Percentiles rank a stretch among this genome's conserved stretches.
Conservation (phyloP, 2,329 filamentous ascomycete genomes). For the Trichoderma sp. region DNA sequence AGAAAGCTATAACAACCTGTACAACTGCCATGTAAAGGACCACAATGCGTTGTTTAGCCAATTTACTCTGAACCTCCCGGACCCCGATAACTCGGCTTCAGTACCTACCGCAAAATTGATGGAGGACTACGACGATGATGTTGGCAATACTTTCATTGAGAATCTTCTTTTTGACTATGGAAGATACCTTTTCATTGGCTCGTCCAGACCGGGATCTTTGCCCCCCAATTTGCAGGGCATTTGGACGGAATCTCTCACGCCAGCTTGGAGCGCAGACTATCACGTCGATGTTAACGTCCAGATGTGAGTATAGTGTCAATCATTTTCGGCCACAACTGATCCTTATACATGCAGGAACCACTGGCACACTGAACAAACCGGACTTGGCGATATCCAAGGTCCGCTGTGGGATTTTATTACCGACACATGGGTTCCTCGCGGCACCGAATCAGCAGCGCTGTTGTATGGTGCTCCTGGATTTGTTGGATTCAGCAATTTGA, state of each 20-base stretch:
- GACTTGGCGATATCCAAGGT: slow-evolving; percentile 49
- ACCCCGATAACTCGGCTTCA: slow-evolving; percentile 45
- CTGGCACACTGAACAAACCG: slow-evolving; percentile 59
- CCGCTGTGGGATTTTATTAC: slow-evolving; percentile 58
- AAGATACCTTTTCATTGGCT: slow-evolving; percentile 59
- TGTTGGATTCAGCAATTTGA: slow-evolving; percentile 61
- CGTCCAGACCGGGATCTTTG: slow-evolving; percentile 54
- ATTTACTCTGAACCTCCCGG: slow-evolving; percentile 52
- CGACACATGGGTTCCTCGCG: slow-evolving; percentile 57
- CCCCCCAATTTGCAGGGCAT: slow-evolving; percentile 61
- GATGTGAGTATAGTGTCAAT: slow-evolving; percentile 43
- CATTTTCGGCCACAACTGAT: not conserved
- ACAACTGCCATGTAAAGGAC: slow-evolving; percentile 46
- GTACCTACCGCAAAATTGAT: slow-evolving; percentile 42
- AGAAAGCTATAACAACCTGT: slow-evolving; percentile 41
- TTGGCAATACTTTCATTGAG: slow-evolving; percentile 57
- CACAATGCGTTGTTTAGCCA: slow-evolving; percentile 44
- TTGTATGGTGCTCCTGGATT: slow-evolving; percentile 60
- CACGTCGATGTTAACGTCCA: slow-evolving; percentile 64
- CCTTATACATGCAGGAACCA: slow-evolving; percentile 47
- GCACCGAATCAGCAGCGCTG: slow-evolving; percentile 55
- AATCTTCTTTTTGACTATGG: slow-evolving; percentile 57
- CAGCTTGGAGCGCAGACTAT: slow-evolving; percentile 56
- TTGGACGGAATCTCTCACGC: slow-evolving; percentile 53
- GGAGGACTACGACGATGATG: slow-evolving; percentile 29